Base-by-base conservation (phyloP, 768 basidiomycete genomes). In the Boletus fagicola region DNA sequence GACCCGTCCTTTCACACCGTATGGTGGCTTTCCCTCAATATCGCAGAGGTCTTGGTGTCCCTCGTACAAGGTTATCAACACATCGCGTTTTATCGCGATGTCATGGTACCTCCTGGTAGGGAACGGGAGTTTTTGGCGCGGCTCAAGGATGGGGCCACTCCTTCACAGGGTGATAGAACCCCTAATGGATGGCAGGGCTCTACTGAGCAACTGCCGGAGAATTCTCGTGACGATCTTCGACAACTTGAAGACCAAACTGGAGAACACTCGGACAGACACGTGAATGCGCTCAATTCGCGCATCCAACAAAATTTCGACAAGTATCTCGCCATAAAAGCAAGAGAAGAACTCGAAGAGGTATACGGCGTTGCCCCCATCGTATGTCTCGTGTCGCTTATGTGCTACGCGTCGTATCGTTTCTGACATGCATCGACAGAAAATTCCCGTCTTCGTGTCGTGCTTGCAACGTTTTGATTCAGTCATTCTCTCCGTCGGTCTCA, bases 341-440 rank as follows among this genome's bases (percentile, higher is more conserved):
- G 90, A 42, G 86, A 89, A 66, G 92, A 93, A 57, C 71, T 94
- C 39, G 91, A 92, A 67, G 83, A 84, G 49, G 78, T 91, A 6
- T 92, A 90, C 64, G 91, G 91, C 2, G 71, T 88, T n/a, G 87
- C 92, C 3, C 77, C 87, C 39, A 84, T 93, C 46, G 89, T 91
- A 70, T 61, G 87, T 84, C 12, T 43, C 2, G n/a, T 22, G 51
- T 22, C 51, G 24, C 30, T 39, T 28, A 13, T 47, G 44, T 24
- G 8, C 20, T 38, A 4, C n/a, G 45, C n/a, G 35, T 36, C 2
- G 13, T 7, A 20, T 50, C 9, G 20, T 22, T 18, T 53, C 48
- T 63, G 59, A 56, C 62, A 36, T 18, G 56, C 44, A 20, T 18
- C 9, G 36, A 22, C 64, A 90, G 89, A 79, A 78, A 59, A 89